phyloP scores from a whole-genome alignment of 768 basidiomycete genomes.

The Coprinopsis strossmayeri region DNA sequence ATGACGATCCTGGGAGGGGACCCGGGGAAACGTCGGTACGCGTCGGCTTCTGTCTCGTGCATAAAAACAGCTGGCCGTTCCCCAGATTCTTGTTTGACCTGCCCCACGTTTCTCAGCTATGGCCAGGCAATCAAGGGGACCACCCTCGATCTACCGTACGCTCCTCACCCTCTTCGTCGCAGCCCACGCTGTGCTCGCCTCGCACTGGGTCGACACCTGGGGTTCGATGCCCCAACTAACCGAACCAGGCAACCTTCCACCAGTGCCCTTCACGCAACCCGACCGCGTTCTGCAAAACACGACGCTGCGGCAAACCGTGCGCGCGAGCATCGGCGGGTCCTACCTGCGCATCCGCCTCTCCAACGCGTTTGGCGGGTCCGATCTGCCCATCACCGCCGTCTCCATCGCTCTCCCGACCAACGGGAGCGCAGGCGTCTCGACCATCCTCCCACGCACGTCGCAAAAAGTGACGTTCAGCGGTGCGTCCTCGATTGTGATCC shows the following conservation, averaged over 20 bases:
- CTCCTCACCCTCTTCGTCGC: slow-evolving; percentile 1
- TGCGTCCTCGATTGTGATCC: slow-evolving; percentile 28
- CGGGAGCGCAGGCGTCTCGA: slow-evolving; percentile 29
- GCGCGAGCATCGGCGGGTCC: slow-evolving; percentile 31
- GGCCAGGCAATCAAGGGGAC: neutral
- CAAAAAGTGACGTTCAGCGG: slow-evolving; percentile 39
- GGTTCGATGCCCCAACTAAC: slow-evolving; percentile 35
- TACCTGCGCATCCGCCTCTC: slow-evolving; percentile 40
- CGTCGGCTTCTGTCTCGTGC: neutral
- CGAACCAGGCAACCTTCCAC: slow-evolving; percentile 28
- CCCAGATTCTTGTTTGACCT: neutral
- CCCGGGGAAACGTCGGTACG: slow-evolving; percentile 1
- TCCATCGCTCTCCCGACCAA: slow-evolving; percentile 34
- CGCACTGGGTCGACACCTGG: slow-evolving; percentile 30
- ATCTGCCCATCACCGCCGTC: slow-evolving; percentile 37
- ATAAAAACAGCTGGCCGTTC: neutral
- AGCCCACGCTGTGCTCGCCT: neutral
- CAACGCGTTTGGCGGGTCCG: slow-evolving; percentile 39
- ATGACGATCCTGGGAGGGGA: neutral
- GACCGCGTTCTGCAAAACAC: slow-evolving; percentile 34
- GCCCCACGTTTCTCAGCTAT: neutral
- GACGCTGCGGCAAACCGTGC: slow-evolving; percentile 44
- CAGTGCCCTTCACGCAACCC: slow-evolving; percentile 23
- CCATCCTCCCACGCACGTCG: slow-evolving; percentile 28
- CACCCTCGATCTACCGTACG: neutral